A percentile compares a stretch with the other conserved stretches of the same genome.
These are phyloP conservation scores for Russula dissimulans DNA, from an alignment of 768 basidiomycete species.

Conservation along the genomic window DNA sequence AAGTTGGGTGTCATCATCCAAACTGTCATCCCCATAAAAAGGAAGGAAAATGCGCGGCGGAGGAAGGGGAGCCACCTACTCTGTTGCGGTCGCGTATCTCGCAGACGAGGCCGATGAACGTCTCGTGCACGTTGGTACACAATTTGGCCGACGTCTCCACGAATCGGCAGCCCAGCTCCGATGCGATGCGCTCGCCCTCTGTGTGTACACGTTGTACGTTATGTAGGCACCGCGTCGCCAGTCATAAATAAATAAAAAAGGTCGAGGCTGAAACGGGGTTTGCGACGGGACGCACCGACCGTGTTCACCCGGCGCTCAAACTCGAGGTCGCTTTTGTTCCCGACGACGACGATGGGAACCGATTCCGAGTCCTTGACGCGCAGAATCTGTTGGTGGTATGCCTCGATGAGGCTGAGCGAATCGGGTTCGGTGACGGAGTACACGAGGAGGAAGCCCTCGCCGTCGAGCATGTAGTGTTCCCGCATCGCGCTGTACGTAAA, in stretches of 20 bases:
- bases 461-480: slow-evolving; percentile 97
- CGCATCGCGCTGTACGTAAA: slow-evolving; percentile 78
- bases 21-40: neutral
- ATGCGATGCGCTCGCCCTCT: slow-evolving; percentile 96
- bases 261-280: no score
- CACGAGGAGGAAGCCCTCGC: slow-evolving; percentile 95
- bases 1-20: neutral
- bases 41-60: no score
- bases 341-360: slow-evolving; percentile 91
- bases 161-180: slow-evolving; percentile 87
- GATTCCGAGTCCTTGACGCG: slow-evolving; percentile 93
- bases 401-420: slow-evolving; percentile 92
- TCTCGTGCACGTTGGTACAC: slow-evolving; percentile 91
- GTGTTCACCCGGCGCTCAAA: slow-evolving; percentile 91
- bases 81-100: slow-evolving; percentile 92
- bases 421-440: slow-evolving; percentile 97
- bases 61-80: slow-evolving; percentile 34
- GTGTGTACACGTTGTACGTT: no score
- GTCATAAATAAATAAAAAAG: no score
- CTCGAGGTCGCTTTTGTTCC: slow-evolving; percentile 96
- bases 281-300: slow-evolving; percentile 50
- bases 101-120: slow-evolving; percentile 84
- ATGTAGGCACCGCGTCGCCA: no score
- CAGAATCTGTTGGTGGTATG: slow-evolving; percentile 92
- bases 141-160: slow-evolving; percentile 96